Percentiles rank a stretch among this genome's conserved stretches.
Evolutionary conservation across 768 basidiomycete genomes (phyloP).

Genomic region (Boletellus ananiceps): DNA sequence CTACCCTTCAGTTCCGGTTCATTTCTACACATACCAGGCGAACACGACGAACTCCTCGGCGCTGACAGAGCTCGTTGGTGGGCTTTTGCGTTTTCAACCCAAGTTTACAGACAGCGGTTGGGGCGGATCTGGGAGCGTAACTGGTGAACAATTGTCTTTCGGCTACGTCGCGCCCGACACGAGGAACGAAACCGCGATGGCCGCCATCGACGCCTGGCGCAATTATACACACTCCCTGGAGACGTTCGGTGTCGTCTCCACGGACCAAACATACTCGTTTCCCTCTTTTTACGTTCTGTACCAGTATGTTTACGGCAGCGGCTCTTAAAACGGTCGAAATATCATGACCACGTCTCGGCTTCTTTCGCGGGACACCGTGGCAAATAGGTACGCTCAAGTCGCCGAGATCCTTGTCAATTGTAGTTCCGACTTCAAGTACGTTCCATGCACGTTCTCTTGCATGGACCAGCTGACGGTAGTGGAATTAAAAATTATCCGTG

Average conservation of each 20-base stretch:
- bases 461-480: neutral
- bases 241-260: slow-evolving; percentile 3
- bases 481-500: neutral
- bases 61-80: slow-evolving; percentile 30
- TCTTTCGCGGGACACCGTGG: slow-evolving; percentile 9
- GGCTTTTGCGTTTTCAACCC: slow-evolving; percentile 33
- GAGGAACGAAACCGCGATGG: slow-evolving; percentile 32
- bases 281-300: slow-evolving; percentile 9
- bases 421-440: slow-evolving; percentile 1
- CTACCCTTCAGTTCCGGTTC: slow-evolving; percentile 35
- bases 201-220: slow-evolving; percentile 34
- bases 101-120: slow-evolving; percentile 39
- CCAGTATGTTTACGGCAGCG: neutral
- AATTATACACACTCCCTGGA: slow-evolving; percentile 17
- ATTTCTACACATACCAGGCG: slow-evolving; percentile 24
- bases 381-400: slow-evolving; percentile 2
- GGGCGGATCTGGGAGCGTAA: slow-evolving; percentile 39
- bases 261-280: neutral
- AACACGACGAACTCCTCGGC: slow-evolving; percentile 31
- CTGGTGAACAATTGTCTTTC: slow-evolving; percentile 10
- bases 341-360: slow-evolving; percentile 5
- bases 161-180: slow-evolving; percentile 33
- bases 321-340: neutral
- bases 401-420: slow-evolving; percentile 7
- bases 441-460: neutral